Percentiles rank a stretch among this genome's conserved stretches.
These are phyloP conservation scores for Linnemannia zychae DNA, from an alignment of 192 early-diverging fungal genomes.

Conservation along the genomic window DNA sequence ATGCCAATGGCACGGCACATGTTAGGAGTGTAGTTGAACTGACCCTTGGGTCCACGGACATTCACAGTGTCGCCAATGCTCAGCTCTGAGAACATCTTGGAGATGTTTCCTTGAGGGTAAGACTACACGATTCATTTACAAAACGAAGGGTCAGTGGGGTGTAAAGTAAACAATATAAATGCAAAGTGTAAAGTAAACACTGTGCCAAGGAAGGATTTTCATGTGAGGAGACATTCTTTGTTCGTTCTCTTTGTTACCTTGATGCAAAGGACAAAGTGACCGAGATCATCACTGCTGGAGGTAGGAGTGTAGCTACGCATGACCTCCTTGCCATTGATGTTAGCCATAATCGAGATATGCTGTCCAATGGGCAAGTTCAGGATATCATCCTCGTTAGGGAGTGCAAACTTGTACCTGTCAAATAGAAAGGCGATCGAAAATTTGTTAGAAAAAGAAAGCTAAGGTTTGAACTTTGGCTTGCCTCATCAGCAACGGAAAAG, in stretches of 20 bases:
- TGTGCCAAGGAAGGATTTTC: background rate
- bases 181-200: constrained; percentile 1
- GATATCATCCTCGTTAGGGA: constrained; percentile 73
- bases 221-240: background rate
- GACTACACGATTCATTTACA: constrained; percentile 59
- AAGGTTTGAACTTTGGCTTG: background rate
- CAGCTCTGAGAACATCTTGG: constrained; percentile 77
- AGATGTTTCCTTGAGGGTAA: constrained; percentile 86
- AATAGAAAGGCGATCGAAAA: constrained; percentile 2
- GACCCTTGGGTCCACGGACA: constrained; percentile 90
- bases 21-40: constrained; percentile 88
- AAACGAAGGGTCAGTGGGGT: background rate
- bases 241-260: constrained; percentile 71
- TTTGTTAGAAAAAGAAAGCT: background rate
- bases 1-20: constrained; percentile 85
- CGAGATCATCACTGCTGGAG: constrained; percentile 83
- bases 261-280: constrained; percentile 93
- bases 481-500: background rate
- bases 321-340: constrained; percentile 86
- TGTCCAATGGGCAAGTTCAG: constrained; percentile 95
- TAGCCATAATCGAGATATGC: constrained; percentile 92
- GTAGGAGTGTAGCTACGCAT: constrained; percentile 94
- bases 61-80: constrained; percentile 79
- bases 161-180: background rate
- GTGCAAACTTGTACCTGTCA: constrained; percentile 84